phyloP scores from a whole-genome alignment of 495 filamentous ascomycete species.

The Aspergillus baeticus region DNA sequence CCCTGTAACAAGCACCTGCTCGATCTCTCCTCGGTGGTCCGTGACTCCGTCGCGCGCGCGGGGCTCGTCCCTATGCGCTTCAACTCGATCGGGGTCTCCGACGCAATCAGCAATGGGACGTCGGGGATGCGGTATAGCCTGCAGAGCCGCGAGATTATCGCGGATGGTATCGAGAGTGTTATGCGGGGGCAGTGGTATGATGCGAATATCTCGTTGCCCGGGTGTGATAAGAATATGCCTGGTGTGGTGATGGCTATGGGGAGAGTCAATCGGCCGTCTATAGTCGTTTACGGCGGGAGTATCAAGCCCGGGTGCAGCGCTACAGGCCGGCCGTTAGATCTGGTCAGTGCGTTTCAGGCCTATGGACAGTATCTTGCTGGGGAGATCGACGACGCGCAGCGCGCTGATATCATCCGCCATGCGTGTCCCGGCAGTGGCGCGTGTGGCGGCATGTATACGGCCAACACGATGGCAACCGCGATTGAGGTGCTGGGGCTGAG shows the following conservation, averaged over 20 bases:
- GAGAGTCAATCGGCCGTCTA: slow-evolving; percentile 82
- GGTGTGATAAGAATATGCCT: slow-evolving; percentile 99
- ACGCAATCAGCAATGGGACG: slow-evolving; percentile 56
- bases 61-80: slow-evolving; percentile 86
- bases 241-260: slow-evolving; percentile 98
- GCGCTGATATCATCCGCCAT: slow-evolving; percentile 91
- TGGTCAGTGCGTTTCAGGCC: slow-evolving; percentile 95
- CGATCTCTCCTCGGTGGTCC: slow-evolving; percentile 77
- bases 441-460: slow-evolving; percentile 99
- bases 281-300: slow-evolving; percentile 97
- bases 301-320: slow-evolving; percentile 86
- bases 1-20: slow-evolving; percentile 99
- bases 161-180: slow-evolving; percentile 96
- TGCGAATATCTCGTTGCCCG: slow-evolving; percentile 94
- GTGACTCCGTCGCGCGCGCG: slow-evolving; percentile 77
- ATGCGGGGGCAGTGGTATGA: slow-evolving; percentile 99
- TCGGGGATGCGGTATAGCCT: slow-evolving; percentile 40
- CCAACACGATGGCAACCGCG: slow-evolving; percentile 96
- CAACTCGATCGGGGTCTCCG: slow-evolving; percentile 94
- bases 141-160: slow-evolving; percentile 93
- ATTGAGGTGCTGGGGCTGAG: slow-evolving; percentile 97
- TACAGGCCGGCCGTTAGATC: slow-evolving; percentile 77
- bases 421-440: slow-evolving; percentile 92
- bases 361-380: slow-evolving; percentile 94
- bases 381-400: slow-evolving; percentile 84